A percentile compares a stretch with the other conserved stretches of the same genome.
Conservation (phyloP, 768 basidiomycete species). For the Psilocybe cubensis region DNA sequence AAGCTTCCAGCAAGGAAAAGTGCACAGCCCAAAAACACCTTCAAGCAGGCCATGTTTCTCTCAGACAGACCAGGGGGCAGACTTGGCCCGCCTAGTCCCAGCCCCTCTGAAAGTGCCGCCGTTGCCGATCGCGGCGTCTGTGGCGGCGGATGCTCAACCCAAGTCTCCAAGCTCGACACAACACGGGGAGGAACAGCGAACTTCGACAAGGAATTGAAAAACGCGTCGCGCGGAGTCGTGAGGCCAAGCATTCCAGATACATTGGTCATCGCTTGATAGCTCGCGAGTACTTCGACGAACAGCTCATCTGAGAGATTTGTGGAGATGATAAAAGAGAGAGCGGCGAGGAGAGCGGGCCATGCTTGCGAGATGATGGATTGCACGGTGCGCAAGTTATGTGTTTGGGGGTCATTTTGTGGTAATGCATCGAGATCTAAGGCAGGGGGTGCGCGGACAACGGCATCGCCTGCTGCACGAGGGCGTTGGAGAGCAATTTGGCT, state of each 20-base stretch:
- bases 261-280: conserved; percentile 83
- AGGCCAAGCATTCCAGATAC: conserved; percentile 90
- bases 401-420: conserved; percentile 49
- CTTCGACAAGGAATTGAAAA: conserved; percentile 88
- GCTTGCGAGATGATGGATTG: conserved; percentile 82
- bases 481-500: conserved; percentile 69
- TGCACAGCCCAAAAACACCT: conserved; percentile 76
- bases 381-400: conserved; percentile 63
- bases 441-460: conserved; percentile 70
- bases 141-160: conserved; percentile 42
- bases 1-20: conserved; percentile 84
- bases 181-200: conserved; percentile 91
- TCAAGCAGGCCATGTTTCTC: conserved; percentile 89
- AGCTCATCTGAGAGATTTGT: conserved; percentile 93
- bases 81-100: conserved; percentile 58
- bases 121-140: conserved; percentile 64
- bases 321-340: conserved; percentile 85
- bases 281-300: conserved; percentile 83
- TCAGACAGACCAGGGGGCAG: conserved; percentile 81
- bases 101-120: conserved; percentile 64
- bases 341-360: conserved; percentile 93
- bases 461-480: conserved; percentile 63
- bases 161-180: conserved; percentile 78
- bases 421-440: conserved; percentile 66
- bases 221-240: conserved; percentile 88